Percentiles rank a stretch among this genome's conserved stretches.
phyloP scores from a whole-genome alignment of 371 early-diverging fungal genomes.

The Lichtheimia hyalospora region DNA sequence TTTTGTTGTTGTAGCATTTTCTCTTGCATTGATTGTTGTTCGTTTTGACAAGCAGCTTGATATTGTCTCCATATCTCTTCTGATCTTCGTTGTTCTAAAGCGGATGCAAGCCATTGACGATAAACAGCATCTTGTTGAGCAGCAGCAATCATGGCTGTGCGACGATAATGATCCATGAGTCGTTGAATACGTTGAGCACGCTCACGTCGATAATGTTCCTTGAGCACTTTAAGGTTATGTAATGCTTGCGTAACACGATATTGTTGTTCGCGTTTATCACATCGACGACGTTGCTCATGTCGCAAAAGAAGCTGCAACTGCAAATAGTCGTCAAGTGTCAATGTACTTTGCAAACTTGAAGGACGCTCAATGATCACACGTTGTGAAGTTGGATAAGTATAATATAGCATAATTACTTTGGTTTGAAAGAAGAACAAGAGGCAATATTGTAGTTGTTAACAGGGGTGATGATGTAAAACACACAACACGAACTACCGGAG shows the following conservation, averaged over 20 bases:
- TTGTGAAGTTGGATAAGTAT: background rate
- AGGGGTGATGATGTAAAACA: too few relatives aligned
- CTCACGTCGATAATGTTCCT: constrained; percentile 22
- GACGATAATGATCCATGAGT: constrained; percentile 12
- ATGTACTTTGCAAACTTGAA: too few relatives aligned
- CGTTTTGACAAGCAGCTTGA: background rate
- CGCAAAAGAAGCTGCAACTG: constrained; percentile 25
- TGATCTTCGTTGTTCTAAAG: constrained; percentile 20
- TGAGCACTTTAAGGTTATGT: constrained; percentile 13
- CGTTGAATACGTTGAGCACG: constrained; percentile 18
- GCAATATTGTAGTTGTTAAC: too few relatives aligned
- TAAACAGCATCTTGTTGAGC: constrained; percentile 10
- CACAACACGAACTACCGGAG: too few relatives aligned
- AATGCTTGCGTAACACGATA: constrained; percentile 17
- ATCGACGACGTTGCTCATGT: constrained; percentile 14
- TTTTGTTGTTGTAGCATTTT: constrained; percentile 1
- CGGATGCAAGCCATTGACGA: constrained; percentile 18
- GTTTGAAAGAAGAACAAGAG: background rate
- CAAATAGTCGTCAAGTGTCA: constrained; percentile 33
- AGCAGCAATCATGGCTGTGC: constrained; percentile 3
- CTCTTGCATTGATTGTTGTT: background rate
- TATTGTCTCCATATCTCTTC: constrained; percentile 6
- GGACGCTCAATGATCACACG: too few relatives aligned
- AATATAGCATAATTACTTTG: background rate
- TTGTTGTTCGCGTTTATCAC: constrained; percentile 7